Conservation (phyloP, 2,329 filamentous ascomycete genomes). For the Coleophoma cylindrospora region DNA sequence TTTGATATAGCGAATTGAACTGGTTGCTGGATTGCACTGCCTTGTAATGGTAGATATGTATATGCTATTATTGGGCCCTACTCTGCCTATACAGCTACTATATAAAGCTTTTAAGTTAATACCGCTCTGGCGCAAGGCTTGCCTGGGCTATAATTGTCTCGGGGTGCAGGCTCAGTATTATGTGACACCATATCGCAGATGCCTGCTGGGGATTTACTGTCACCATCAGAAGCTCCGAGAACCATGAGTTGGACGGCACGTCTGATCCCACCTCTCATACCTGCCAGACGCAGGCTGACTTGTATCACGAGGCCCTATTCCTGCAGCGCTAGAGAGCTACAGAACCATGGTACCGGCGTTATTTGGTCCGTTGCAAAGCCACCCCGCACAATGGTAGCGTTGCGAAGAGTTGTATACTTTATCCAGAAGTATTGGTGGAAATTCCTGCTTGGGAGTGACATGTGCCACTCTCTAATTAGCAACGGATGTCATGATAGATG, state of each 20-base stretch:
- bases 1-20: too few relatives aligned
- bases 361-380: conserved; percentile 1
- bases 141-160: too few relatives aligned
- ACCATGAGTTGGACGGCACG: not conserved
- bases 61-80: too few relatives aligned
- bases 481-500: conserved; percentile 7
- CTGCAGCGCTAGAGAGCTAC: not conserved
- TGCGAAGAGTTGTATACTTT: conserved; percentile 3
- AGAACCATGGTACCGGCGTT: conserved; percentile 3
- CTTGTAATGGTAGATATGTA: too few relatives aligned
- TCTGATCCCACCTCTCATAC: conserved; percentile 9
- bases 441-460: conserved; percentile 2
- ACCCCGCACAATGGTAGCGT: conserved; percentile 1
- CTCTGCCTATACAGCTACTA: too few relatives aligned
- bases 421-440: conserved; percentile 12
- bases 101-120: too few relatives aligned
- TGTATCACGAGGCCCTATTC: not conserved
- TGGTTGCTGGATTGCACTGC: too few relatives aligned
- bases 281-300: not conserved
- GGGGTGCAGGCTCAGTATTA: too few relatives aligned
- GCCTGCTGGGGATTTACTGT: not conserved
- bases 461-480: too few relatives aligned
- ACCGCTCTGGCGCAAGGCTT: too few relatives aligned
- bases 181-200: too few relatives aligned
- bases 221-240: not conserved